These are phyloP conservation scores for Kalmusia sp. DNA, from an alignment of 2,329 filamentous ascomycete genomes.

Conservation along the genomic window DNA sequence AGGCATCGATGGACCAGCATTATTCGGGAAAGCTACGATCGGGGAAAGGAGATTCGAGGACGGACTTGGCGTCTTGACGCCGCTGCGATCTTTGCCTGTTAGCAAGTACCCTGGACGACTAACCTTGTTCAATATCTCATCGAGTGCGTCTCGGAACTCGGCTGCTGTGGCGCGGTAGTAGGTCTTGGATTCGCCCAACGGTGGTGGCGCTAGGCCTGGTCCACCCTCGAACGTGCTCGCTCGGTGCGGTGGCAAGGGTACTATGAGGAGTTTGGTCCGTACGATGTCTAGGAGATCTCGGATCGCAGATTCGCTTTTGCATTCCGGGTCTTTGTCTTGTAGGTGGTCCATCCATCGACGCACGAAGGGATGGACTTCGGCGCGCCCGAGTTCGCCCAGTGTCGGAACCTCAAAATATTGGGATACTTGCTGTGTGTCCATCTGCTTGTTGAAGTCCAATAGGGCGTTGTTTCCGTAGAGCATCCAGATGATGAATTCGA, in stretches of 20 bases:
- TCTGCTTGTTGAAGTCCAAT: background rate
- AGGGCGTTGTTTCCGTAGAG: slow-evolving; percentile 22
- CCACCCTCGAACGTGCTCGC: background rate
- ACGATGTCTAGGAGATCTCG: slow-evolving; percentile 18
- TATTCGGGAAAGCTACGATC: too few species aligned
- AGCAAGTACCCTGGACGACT: too few species aligned
- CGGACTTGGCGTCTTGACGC: too few species aligned
- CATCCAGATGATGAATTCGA: slow-evolving; percentile 34
- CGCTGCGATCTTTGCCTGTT: too few species aligned
- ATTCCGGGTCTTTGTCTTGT: slow-evolving; percentile 9
- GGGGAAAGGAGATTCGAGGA: too few species aligned
- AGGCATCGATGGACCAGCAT: too few species aligned
- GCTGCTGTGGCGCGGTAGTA: too few species aligned
- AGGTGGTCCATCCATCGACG: slow-evolving; percentile 16
- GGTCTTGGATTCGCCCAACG: background rate
- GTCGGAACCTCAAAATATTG: too few species aligned
- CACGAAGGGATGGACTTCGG: slow-evolving; percentile 8
- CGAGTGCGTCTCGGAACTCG: too few species aligned
- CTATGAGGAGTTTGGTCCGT: slow-evolving; percentile 12
- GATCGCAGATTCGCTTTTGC: background rate
- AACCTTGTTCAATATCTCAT: too few species aligned
- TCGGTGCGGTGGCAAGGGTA: slow-evolving; percentile 5
- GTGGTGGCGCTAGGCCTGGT: background rate
- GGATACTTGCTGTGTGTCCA: too few species aligned
- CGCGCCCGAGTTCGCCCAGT: background rate